These are phyloP conservation scores for Colletotrichum tropicale DNA, from an alignment of 2,329 filamentous ascomycete genomes.

Conservation along the genomic window DNA sequence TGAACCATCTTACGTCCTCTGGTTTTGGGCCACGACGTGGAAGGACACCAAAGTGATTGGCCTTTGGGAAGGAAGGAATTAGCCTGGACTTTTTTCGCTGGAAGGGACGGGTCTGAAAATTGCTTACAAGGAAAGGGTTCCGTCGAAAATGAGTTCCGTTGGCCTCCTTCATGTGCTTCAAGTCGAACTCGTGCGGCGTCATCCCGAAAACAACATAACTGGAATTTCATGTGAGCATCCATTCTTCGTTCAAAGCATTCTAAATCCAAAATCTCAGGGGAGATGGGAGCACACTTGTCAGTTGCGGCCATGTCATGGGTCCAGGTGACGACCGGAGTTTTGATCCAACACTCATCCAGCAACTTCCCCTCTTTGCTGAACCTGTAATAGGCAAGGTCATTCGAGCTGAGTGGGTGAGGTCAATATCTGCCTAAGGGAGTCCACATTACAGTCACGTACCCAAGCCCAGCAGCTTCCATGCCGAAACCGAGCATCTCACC, in stretches of 20 bases:
- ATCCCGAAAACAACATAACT: neutral
- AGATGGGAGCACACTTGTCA: neutral
- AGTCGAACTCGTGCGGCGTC: neutral
- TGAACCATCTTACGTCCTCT: neutral
- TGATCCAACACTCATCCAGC: neutral
- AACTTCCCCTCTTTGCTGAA: neutral
- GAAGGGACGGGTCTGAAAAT: fast-evolving
- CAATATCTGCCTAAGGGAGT: neutral
- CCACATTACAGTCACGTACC: neutral
- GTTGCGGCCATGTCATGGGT: neutral
- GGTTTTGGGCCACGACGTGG: neutral
- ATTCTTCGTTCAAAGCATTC: fast-evolving
- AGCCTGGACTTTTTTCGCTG: neutral
- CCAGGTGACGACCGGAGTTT: neutral
- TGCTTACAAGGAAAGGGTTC: neutral
- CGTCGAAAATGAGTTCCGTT: neutral
- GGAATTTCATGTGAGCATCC: neutral
- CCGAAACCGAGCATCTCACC: neutral
- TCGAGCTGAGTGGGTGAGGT: neutral
- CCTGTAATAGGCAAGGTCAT: neutral
- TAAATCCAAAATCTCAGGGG: fast-evolving
- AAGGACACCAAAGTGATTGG: neutral
- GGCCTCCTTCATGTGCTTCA: neutral
- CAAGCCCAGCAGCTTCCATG: neutral
- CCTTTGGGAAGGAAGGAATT: fast-evolving